Evolutionary conservation across 768 basidiomycete genomes (phyloP).

Genomic region (Pisolithus tinctorius): DNA sequence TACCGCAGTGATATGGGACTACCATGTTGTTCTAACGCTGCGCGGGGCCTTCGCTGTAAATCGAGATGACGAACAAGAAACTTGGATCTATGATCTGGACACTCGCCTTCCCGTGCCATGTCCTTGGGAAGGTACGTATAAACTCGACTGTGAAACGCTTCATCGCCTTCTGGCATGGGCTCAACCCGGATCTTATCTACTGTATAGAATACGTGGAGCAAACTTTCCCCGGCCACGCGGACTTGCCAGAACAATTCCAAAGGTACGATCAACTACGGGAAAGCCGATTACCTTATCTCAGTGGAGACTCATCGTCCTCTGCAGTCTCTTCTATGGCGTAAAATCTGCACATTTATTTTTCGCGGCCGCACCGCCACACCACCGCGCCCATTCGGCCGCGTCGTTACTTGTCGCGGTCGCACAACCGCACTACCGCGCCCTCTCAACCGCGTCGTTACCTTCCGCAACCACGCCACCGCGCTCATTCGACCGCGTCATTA

Average conservation of each 20-base stretch:
- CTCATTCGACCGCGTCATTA: too few species aligned
- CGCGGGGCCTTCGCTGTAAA: slow-evolving; percentile 23
- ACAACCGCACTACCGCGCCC: too few species aligned
- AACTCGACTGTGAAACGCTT: background rate
- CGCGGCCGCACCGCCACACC: too few species aligned
- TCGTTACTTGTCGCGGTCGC: too few species aligned
- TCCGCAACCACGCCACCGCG: too few species aligned
- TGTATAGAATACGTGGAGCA: slow-evolving; percentile 36
- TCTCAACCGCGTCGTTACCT: too few species aligned
- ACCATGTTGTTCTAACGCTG: slow-evolving; percentile 61
- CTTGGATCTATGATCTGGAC: slow-evolving; percentile 71
- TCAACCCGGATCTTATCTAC: slow-evolving; percentile 14
- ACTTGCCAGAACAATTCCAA: slow-evolving; percentile 30
- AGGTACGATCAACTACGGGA: slow-evolving; percentile 32
- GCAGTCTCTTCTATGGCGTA: too few species aligned
- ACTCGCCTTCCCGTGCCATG: slow-evolving; percentile 47
- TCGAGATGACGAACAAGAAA: slow-evolving; percentile 8
- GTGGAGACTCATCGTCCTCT: background rate
- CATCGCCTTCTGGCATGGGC: slow-evolving; percentile 2
- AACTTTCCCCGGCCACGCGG: slow-evolving; percentile 35
- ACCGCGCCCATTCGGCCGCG: too few species aligned
- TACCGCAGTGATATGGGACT: slow-evolving; percentile 60
- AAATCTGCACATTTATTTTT: too few species aligned
- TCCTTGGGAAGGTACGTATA: slow-evolving; percentile 38
- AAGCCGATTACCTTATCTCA: background rate